Base-by-base conservation (phyloP, 2,329 filamentous ascomycete genomes). In the Stachybotrys echinatus region DNA sequence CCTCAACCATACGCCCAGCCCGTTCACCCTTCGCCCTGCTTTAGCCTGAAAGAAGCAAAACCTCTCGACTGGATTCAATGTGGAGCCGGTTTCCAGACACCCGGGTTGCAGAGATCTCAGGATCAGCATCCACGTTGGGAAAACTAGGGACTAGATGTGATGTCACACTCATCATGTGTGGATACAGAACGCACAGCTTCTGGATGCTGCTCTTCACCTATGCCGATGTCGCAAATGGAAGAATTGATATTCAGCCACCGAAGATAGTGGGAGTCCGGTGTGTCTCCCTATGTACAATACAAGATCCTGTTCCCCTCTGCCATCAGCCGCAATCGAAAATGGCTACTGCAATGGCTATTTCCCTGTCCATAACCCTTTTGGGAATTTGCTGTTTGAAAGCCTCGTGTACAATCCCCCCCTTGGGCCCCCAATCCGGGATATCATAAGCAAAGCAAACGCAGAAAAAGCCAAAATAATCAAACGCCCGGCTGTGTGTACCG, bases 211-310 rank as follows among this genome's bases (percentile, higher is more conserved):
- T n/a, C n/a, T n/a, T n/a, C n/a, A n/a, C n/a, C n/a, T n/a, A n/a
- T n/a, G n/a, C n/a, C n/a, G n/a, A n/a, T n/a, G n/a, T n/a, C n/a
- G n/a, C n/a, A n/a, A n/a, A n/a, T n/a, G n/a, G n/a, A n/a, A n/a
- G n/a, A n/a, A n/a, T n/a, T n/a, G n/a, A n/a, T 34, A 10, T 34
- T 34, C 27, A 34, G 27, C 14, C 14, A 14, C 27, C 5, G 27
- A 3, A 34, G 10, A 34, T 8, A 8, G 3, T 34, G 3, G 27
- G 14, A 14, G 14, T 14, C 10, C 10, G 14, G 27, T 34, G 14
- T 34, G 27, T 42, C 27, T 37, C 37, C 42, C 18, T 52, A 52
- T 54, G n/a, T 52, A 52, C 52, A 50, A 47, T 51, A 43, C 34
- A 19, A 47, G 44, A 3, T 10, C 14, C 14, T 8, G 10, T 8